Evolutionary conservation across 1,284 basidiomycete species (phyloP), one percentile per base, ranked within the genome.

Genomic region (Tremellales sp.): DNA sequence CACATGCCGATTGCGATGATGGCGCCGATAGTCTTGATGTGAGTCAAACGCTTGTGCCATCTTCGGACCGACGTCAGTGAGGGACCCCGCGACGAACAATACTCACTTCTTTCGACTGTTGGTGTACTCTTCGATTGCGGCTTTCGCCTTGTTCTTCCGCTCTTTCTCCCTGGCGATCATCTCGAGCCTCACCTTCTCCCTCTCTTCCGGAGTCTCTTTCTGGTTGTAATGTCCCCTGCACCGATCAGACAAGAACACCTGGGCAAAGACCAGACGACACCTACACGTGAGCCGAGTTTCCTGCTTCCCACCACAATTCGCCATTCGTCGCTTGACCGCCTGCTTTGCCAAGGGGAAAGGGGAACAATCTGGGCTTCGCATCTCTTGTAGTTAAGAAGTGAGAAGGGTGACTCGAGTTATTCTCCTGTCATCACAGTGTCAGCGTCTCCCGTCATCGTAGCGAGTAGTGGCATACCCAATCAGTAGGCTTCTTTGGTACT

Each of bases 231-330:
- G 66, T 12, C 66, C 66, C 36, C 36, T 39, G 19, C 36, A 8
- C 36, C 19, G n/a, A 39, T 39, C 29, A 31, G 29, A 8, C 29
- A 31, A 10, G 19, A 10, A 8, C 7, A n/a, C 11, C 36, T 12
- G 19, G 36, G 10, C 10, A n/a, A 33, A 33, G 29, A n/a, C 8
- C 8, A 33, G 8, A n/a, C n/a, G 2, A 27, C 12, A 62, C 65
- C 46, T 40, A 65, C 66, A 68, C 63, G 49, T 68, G 66, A 15
- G 66, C 55, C 3, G 51, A 54, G 39, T 68, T 67, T 1, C 66
- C 66, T 10, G 64, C 61, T 50, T 68, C 66, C 64, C 64, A 68
- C 66, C 66, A 68, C 8, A 68, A 41, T 33, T 62, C 61, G 12
- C 56, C 56, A 27, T 58, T 61, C 11, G 52, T 45, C 1, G 42